These are phyloP conservation scores for Kentomonas sorsogonicus DNA, from an alignment of 208 protist genomes.

Conservation along the genomic window DNA sequence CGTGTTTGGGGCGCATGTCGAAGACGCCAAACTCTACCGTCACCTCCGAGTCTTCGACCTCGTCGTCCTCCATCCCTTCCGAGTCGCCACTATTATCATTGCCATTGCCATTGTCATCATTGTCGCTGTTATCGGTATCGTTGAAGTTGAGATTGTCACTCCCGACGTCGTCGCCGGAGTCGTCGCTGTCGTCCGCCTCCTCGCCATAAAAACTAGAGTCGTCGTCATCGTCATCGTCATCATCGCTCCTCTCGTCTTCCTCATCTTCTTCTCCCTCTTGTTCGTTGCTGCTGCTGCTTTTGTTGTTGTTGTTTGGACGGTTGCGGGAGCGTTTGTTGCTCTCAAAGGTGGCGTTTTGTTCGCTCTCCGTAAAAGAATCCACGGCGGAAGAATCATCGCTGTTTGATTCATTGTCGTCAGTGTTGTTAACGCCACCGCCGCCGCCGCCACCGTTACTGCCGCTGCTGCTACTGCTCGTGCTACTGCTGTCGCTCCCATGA, in stretches of 20 bases:
- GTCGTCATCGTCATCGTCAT: constrained; percentile 2
- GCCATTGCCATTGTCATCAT: constrained; percentile 18
- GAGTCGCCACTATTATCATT: constrained; percentile 16
- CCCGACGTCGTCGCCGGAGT: not conserved
- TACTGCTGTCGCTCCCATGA: too few species aligned
- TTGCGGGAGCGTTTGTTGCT: too few species aligned
- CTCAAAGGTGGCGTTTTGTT: too few species aligned
- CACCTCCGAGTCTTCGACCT: constrained; percentile 16
- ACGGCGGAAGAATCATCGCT: too few species aligned
- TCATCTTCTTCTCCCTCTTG: constrained; percentile 11
- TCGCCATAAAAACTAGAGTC: constrained; percentile 1
- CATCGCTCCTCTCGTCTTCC: not conserved
- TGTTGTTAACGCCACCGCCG: not conserved
- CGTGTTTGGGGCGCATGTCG: constrained; percentile 60
- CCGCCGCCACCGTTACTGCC: not conserved
- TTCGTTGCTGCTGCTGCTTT: too few species aligned
- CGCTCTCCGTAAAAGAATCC: too few species aligned
- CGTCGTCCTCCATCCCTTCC: constrained; percentile 17
- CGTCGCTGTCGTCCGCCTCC: constrained; percentile 8
- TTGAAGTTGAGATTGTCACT: constrained; percentile 4
- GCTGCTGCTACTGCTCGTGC: too few species aligned
- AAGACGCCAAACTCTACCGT: constrained; percentile 88
- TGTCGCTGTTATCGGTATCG: not conserved
- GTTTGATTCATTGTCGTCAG: too few species aligned
- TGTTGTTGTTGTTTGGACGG: too few species aligned